Conservation (phyloP, 2,329 filamentous ascomycete genomes). For the Ophiostoma australiae region DNA sequence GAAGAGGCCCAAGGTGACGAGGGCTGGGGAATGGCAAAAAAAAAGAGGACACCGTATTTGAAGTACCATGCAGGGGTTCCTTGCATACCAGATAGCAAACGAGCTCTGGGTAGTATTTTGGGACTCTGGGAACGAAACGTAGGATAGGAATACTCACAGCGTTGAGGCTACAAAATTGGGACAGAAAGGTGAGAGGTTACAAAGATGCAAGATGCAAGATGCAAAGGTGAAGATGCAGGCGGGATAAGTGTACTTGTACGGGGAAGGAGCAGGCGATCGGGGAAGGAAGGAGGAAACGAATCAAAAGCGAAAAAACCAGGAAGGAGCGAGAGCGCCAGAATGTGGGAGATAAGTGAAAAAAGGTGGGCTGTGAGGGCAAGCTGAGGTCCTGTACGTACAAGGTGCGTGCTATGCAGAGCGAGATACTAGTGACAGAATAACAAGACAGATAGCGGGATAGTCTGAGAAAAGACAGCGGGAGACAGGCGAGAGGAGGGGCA, state of each 20-base stretch:
- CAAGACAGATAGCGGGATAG: not conserved
- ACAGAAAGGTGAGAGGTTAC: slow-evolving; percentile 3
- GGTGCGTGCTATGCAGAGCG: not conserved
- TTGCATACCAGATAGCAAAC: not conserved
- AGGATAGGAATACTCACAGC: slow-evolving; percentile 5
- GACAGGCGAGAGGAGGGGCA: not conserved
- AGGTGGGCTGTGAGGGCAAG: slow-evolving; percentile 16
- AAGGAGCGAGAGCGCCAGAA: slow-evolving; percentile 15
- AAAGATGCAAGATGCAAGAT: slow-evolving; percentile 14
- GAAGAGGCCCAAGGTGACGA: slow-evolving; percentile 9
- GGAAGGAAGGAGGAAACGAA: slow-evolving; percentile 17
- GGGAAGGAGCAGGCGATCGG: slow-evolving; percentile 5
- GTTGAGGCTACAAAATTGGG: slow-evolving; percentile 20
- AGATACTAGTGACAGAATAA: not conserved
- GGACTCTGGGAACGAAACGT: not conserved
- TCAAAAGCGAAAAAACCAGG: slow-evolving; percentile 17
- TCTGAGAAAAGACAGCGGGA: not conserved
- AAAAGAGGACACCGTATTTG: slow-evolving; percentile 24
- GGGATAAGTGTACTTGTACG: slow-evolving; percentile 3
- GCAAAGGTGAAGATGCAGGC: slow-evolving; percentile 10
- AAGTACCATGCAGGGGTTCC: not conserved
- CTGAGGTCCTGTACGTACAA: not conserved
- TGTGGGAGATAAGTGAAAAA: slow-evolving; percentile 23
- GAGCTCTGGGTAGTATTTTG: not conserved
- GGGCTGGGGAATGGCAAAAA: slow-evolving; percentile 18